Base-by-base conservation (phyloP, 139 green algal species). In the Medakamo hakoo region DNA sequence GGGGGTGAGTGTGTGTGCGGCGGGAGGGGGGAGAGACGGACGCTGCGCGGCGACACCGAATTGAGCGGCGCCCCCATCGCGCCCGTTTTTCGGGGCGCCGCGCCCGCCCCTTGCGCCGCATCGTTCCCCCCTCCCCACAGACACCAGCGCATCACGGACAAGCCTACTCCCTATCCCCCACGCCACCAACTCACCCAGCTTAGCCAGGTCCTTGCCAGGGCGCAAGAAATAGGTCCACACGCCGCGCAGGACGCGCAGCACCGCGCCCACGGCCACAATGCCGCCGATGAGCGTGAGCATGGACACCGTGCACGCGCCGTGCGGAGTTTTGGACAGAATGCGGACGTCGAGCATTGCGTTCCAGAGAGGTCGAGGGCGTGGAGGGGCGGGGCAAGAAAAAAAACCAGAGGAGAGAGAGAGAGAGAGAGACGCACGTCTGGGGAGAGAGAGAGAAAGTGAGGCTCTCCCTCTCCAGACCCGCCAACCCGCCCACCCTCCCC, bases 171-270 rank as follows among this genome's bases (percentile, higher is more conserved):
- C 49, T 2, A 2, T 2, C n/a, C 49, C 49, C 1, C 49, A 2
- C 22, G 22, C 23, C 23, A 28, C 57, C 63, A 63, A 80, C 18
- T 60, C 40, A 23, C 82, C 82, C 49, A 79, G 76, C 60, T 59
- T 70, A 26, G 70, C 70, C 22, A 91, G 72, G 25, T 84, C 79
- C 40, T 76, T 79, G 28, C 63, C 73, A 26, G 78, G 76, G 2
- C 82, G 62, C 52, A 89, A 27, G 24, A 79, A 84, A 24, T 82
- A 82, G 2, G 66, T 26, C 23, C 55, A 83, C 21, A 75, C 26
- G 30, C 72, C 72, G 30, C 40, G 21, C 0, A 58, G 1, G n/a
- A 72, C 32, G 5, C 52, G 58, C 4, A 64, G 4, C 20, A 52
- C 32, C 3, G 30, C 23, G 22, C 32, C 52, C 22, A 73, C 3